A percentile compares a stretch with the other conserved stretches of the same genome.
Conservation (phyloP, 495 filamentous ascomycete genomes). For the Xylaria nigripes region DNA sequence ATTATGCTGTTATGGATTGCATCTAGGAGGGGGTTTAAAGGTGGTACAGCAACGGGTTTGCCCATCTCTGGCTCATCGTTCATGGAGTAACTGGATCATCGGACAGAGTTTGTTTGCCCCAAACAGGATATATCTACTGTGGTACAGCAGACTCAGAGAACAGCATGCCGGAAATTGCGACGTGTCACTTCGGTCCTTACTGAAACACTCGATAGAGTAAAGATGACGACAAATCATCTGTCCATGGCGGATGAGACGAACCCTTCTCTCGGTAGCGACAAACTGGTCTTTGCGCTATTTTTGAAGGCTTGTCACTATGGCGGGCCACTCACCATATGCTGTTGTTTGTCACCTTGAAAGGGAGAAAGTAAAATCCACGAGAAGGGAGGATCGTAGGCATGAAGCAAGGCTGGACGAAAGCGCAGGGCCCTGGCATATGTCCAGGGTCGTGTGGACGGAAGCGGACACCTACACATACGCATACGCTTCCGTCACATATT, state of each 20-base stretch:
- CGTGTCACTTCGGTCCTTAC: slow-evolving; percentile 2
- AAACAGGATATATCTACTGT: background rate
- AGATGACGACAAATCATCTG: background rate
- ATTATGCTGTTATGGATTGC: background rate
- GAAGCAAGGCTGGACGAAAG: too few species aligned
- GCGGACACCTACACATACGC: too few species aligned
- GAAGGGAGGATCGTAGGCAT: too few species aligned
- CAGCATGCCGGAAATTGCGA: background rate
- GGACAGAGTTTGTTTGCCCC: background rate
- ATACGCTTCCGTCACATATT: too few species aligned
- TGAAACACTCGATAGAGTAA: background rate
- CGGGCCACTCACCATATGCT: background rate
- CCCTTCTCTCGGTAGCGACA: background rate
- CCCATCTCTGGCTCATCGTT: background rate
- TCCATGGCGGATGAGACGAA: background rate
- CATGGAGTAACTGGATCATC: background rate
- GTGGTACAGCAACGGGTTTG: background rate
- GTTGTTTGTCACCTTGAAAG: background rate
- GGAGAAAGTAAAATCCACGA: too few species aligned
- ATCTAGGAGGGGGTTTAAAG: background rate
- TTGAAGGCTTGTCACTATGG: background rate
- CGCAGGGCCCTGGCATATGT: too few species aligned
- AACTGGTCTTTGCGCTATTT: background rate
- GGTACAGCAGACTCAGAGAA: background rate
- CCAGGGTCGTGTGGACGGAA: too few species aligned